phyloP scores from a whole-genome alignment of 225 moss, liverwort and hornwort genomes.

The Sphagnum contortum region DNA sequence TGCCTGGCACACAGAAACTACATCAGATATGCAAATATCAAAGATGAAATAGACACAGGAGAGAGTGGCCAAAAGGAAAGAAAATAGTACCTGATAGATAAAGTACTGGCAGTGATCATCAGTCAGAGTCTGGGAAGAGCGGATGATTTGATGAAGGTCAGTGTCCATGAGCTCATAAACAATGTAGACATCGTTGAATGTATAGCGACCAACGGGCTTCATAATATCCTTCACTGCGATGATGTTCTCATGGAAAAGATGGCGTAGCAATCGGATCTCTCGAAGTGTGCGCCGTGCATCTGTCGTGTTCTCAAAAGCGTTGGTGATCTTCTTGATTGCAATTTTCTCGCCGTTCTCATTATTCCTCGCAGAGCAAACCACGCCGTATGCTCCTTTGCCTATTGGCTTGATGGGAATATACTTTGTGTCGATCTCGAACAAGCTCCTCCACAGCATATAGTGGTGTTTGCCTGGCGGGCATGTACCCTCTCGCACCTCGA shows the following conservation, averaged over 20 bases:
- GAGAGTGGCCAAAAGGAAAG: neutral
- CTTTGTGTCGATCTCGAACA: conserved; percentile 96
- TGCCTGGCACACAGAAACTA: no score
- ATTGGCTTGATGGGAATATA: conserved; percentile 96
- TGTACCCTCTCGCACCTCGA: conserved; percentile 90
- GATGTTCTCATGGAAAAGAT: conserved; percentile 93
- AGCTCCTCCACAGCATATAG: conserved; percentile 84
- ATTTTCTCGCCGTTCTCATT: conserved; percentile 75
- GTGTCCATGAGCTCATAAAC: conserved; percentile 99
- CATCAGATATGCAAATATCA: no score
- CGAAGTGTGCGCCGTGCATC: conserved; percentile 90
- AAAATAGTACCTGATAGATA: conserved; percentile 71
- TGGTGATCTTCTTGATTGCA: conserved; percentile 98
- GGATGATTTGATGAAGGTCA: conserved; percentile 96
- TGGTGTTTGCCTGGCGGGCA: conserved; percentile 89
- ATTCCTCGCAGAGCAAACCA: conserved; percentile 88
- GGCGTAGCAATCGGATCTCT: conserved; percentile 86
- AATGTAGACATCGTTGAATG: conserved; percentile 92
- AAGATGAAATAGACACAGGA: no score
- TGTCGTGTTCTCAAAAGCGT: conserved; percentile 95
- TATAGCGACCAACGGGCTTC: conserved; percentile 73
- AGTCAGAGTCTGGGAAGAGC: conserved; percentile 91
- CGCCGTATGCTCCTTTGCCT: conserved; percentile 96
- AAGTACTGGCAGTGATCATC: conserved; percentile 99
- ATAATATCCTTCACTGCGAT: conserved; percentile 96